Base-by-base conservation (phyloP, 23 red algal genomes). In the Chondrus crispus region DNA sequence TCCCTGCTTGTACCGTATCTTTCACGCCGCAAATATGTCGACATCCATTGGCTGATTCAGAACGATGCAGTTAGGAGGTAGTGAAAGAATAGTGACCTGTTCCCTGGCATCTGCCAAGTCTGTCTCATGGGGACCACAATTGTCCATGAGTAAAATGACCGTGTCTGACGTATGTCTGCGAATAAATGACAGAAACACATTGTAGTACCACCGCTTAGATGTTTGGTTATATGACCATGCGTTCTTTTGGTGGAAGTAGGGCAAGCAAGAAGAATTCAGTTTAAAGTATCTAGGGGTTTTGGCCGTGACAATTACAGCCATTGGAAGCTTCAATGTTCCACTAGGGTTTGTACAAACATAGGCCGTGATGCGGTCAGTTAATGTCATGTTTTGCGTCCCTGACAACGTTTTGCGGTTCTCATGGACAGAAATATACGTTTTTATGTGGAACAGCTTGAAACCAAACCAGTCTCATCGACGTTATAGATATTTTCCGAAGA, bases 1-100 rank as follows among this genome's bases (percentile, higher is more conserved):
- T 0, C 26, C 26, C 26, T 66, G 18, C 1, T 37, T 46, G 43
- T 44, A 2, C 44, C 71, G 32, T 77, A 46, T 26, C 71, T 77
- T 77, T 20, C 24, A 77, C 38, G 9, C 37, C n/a, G 0, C 37
- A 77, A 77, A 0, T 26, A n/a, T n/a, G 43, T 37, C 1, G 29
- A 77, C 43, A 37, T 77, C 13, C 71, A 77, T 77, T 77, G 71
- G 71, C 43, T 77, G 12, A 46, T 77, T 26, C 24, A 77, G n/a
- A 37, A 22, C 24, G 26, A 37, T 77, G 43, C 1, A 77, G 43
- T 77, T 77, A 20, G 71, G 22, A 77, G 22, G 71, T 39, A 77
- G 12, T 35, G 71, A 39, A 46, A 77, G 44, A 77, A 2, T 77
- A 39, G 37, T 48, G n/a, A 77, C 44, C 38, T 77, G 71, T 37